A percentile compares a stretch with the other conserved stretches of the same genome.
These are phyloP conservation scores for Sedum album DNA, from an alignment of 164 flowering plant species.

Conservation along the genomic window DNA sequence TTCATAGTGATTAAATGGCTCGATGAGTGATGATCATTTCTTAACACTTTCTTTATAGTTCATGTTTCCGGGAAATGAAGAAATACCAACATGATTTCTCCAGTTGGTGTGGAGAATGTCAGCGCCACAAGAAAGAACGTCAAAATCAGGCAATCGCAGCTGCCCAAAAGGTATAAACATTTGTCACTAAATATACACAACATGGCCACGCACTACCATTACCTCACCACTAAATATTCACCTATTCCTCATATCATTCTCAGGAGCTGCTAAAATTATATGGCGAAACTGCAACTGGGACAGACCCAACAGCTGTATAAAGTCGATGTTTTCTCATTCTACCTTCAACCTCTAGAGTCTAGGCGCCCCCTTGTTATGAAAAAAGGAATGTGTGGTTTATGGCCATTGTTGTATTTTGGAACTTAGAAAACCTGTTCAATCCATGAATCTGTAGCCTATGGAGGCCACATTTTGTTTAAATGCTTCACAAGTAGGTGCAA, in stretches of 20 bases:
- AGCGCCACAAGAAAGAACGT: conserved; percentile 72
- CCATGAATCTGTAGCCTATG: neutral
- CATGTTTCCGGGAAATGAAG: conserved; percentile 71
- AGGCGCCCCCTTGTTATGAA: neutral
- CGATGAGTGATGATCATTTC: neutral
- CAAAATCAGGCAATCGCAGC: conserved; percentile 44
- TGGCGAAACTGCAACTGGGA: neutral
- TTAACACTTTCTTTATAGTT: conserved; percentile 32
- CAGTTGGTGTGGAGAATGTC: conserved; percentile 90
- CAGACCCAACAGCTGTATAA: neutral
- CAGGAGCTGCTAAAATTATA: neutral
- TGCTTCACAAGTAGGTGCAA: too few relatives aligned
- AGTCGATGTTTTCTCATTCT: neutral
- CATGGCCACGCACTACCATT: neutral
- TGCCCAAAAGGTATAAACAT: conserved; percentile 51
- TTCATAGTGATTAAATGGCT: neutral
- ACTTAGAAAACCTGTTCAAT: neutral
- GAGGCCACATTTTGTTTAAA: too few relatives aligned
- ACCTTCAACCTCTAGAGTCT: neutral
- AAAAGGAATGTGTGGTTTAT: neutral
- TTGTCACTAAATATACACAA: neutral
- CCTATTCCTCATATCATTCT: neutral
- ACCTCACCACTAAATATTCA: neutral
- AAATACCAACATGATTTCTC: conserved; percentile 81
- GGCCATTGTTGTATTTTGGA: neutral